Base-by-base conservation (phyloP, 805 yeast species). In the Cyberlindnera maritima region DNA sequence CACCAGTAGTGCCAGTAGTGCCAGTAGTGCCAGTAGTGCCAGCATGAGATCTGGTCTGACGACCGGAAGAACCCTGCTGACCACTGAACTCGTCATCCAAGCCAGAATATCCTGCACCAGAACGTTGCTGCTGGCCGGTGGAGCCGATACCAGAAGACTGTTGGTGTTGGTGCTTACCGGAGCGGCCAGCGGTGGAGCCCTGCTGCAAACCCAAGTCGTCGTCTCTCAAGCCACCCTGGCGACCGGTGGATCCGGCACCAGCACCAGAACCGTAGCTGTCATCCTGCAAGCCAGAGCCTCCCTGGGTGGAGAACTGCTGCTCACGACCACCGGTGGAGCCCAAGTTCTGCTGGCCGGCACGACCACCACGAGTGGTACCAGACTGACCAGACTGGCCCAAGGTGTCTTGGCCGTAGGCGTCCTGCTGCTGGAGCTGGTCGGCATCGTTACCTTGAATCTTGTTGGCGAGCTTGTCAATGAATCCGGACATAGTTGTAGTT, bases 11-110 rank as follows among this genome's bases (percentile, higher is more conserved):
- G 17, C 45, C 44, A 3, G 21, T 7, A 28, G 31, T 14, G 11
- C 31, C 31, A 28, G n/a, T 4, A 19, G 21, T 28, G 26, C 46
- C 50, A 34, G 39, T 33, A 26, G 26, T 15, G 36, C 43, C 49
- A 41, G 47, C 56, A 44, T 57, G 61, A 10, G 61, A 57, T 55
- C 61, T 55, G 11, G 60, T 54, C 51, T 58, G 62, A 42, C 62
- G 62, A 28, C 25, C 9, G 9, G 25, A 5, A 21, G 56, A 50
- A 37, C 44, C 21, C 38, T 41, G 46, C 25, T 41, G 36, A 25
- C 34, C 38, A 11, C 19, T 28, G n/a, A 19, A 17, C 31, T 44
- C 52, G n/a, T 48, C 50, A 29, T 39, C 45, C 29, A 35, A 31
- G 18, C 49, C 48, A 39, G 25, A 6, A 9, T 42, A 25, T 11